A percentile compares a stretch with the other conserved stretches of the same genome.
Evolutionary conservation across 2,329 filamentous ascomycete genomes (phyloP).

Genomic region (Fusarium sp.): DNA sequence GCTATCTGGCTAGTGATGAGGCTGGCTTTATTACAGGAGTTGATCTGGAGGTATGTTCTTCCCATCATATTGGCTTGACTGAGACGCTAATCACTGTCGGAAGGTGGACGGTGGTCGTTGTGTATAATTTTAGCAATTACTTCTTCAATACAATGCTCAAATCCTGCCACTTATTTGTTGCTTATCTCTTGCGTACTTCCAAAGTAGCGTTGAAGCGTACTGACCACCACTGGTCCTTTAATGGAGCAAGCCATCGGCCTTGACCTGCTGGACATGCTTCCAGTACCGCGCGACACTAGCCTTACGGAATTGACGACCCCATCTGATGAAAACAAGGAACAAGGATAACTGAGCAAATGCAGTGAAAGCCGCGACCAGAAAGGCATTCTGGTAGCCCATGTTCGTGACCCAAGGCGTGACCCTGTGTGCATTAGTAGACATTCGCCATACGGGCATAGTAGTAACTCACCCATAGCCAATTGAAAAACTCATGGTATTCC

Average conservation of each 20-base stretch:
- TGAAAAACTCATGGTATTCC: constrained; percentile 54
- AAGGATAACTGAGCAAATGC: not conserved
- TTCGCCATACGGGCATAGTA: not conserved
- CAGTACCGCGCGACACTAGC: constrained; percentile 1
- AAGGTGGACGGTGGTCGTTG: constrained; percentile 29
- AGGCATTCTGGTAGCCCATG: constrained; percentile 29
- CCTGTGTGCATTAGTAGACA: not conserved
- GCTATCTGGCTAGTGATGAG: constrained; percentile 81
- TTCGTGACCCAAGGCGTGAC: constrained; percentile 29
- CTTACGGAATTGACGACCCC: not conserved
- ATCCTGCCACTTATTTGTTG: too few species aligned
- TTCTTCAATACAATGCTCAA: too few species aligned
- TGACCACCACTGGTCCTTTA: not conserved
- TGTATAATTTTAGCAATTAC: not conserved
- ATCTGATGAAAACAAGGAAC: constrained; percentile 6
- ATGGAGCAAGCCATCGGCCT: constrained; percentile 5
- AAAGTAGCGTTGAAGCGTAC: too few species aligned
- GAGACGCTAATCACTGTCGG: not conserved
- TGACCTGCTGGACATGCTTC: constrained; percentile 10
- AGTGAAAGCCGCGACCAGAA: constrained; percentile 19
- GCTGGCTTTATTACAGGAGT: constrained; percentile 80
- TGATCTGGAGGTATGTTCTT: constrained; percentile 67
- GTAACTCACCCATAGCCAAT: constrained; percentile 44
- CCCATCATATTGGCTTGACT: too few species aligned
- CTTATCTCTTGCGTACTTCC: too few species aligned